Percentiles rank a stretch among this genome's conserved stretches.
Evolutionary conservation across 2,329 filamentous ascomycete species (phyloP).

Genomic region (Talaromyces pinophilus): DNA sequence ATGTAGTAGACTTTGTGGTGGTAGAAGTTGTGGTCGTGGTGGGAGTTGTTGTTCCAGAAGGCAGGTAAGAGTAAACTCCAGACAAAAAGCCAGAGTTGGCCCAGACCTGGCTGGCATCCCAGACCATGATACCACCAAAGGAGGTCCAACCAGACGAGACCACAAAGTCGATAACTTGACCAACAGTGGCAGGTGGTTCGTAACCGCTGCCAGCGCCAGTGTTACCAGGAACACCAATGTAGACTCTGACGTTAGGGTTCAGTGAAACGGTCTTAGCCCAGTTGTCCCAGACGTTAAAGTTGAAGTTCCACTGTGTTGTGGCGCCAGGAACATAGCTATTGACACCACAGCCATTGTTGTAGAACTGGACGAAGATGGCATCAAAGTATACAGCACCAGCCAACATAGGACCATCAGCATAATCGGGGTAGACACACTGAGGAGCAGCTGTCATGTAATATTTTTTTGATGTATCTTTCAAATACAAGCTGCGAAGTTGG

Average conservation of each 20-base stretch:
- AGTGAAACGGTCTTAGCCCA: slow-evolving; percentile 62
- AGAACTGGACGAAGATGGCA: slow-evolving; percentile 66
- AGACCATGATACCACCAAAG: slow-evolving; percentile 70
- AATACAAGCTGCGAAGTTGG: slow-evolving; percentile 58
- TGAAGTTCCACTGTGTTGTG: slow-evolving; percentile 56
- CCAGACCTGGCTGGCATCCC: slow-evolving; percentile 65
- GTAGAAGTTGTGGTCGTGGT: neutral
- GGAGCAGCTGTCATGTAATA: slow-evolving; percentile 67
- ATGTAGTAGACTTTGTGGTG: neutral
- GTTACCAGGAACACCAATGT: slow-evolving; percentile 62
- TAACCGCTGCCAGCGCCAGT: slow-evolving; percentile 59
- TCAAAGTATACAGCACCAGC: slow-evolving; percentile 58
- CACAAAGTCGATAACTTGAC: slow-evolving; percentile 54
- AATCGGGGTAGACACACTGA: slow-evolving; percentile 68
- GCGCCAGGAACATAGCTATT: slow-evolving; percentile 52
- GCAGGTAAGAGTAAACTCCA: slow-evolving; percentile 30
- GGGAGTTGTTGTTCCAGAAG: slow-evolving; percentile 2
- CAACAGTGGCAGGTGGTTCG: slow-evolving; percentile 48
- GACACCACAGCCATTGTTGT: slow-evolving; percentile 69
- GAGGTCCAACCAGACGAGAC: slow-evolving; percentile 52
- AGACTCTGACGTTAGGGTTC: slow-evolving; percentile 62
- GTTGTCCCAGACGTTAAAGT: slow-evolving; percentile 64
- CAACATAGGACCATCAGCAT: slow-evolving; percentile 59
- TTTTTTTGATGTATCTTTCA: slow-evolving; percentile 52
- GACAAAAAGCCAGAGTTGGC: slow-evolving; percentile 53